These are phyloP conservation scores for Beauveria asiatica DNA, from an alignment of 2,329 filamentous ascomycete genomes.

Conservation along the genomic window DNA sequence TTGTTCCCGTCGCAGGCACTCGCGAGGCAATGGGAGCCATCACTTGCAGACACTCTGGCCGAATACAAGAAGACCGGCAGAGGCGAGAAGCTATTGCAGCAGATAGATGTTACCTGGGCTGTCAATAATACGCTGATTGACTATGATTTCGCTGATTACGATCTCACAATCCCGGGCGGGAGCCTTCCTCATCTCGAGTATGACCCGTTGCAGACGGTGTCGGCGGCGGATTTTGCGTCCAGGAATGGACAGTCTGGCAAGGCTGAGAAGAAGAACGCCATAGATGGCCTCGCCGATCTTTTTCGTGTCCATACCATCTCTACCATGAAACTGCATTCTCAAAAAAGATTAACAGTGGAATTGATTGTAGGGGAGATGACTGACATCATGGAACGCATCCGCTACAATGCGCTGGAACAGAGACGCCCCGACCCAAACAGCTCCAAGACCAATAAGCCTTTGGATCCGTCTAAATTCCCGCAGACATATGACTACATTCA, in stretches of 20 bases:
- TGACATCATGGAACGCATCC: constrained; percentile 22
- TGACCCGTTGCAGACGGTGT: not conserved
- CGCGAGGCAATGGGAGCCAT: not conserved
- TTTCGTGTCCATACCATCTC: not conserved
- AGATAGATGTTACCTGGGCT: not conserved
- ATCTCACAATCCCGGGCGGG: not conserved
- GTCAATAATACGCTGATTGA: constrained; percentile 2
- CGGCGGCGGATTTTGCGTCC: not conserved
- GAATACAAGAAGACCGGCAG: not conserved
- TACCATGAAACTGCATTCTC: not conserved
- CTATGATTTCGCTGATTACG: not conserved
- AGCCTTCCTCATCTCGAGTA: not conserved
- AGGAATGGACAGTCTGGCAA: not conserved
- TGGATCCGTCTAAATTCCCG: constrained; percentile 18
- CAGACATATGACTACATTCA: constrained; percentile 20
- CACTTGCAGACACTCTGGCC: not conserved
- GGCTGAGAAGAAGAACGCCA: not conserved
- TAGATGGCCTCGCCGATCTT: not conserved
- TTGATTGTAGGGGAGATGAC: constrained; percentile 23
- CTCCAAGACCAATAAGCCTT: not conserved
- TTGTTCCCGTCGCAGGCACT: not conserved
- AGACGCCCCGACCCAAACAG: not conserved
- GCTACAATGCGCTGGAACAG: constrained; percentile 18
- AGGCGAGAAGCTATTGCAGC: not conserved
- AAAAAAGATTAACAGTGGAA: constrained; percentile 14